Evolutionary conservation across 441 rosid genomes (phyloP), one percentile per base, ranked within the genome.

Genomic region (Theobroma grandiflorum): DNA sequence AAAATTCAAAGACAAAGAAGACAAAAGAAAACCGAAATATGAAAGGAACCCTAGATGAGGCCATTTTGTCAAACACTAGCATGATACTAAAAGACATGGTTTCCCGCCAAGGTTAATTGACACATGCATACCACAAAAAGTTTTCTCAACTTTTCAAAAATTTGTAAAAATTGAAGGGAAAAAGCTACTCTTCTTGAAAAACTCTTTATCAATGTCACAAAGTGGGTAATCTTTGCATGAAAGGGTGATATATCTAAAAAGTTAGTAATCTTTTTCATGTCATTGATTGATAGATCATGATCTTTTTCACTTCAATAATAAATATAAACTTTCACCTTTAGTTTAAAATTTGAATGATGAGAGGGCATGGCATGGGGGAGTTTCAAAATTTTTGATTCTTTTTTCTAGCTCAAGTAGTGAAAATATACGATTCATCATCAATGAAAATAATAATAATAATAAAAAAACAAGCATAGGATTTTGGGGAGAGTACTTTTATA

Each of bases 201-300:
- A 35, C 62, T 18, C 47, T 9, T 52, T 52, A 53, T 4, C 63
- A 11, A 18, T 18, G 76, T 53, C 63, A 18, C 64, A 37, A n/a
- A 42, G 70, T 61, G 66, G 68, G 82, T 43, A 59, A 73, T 43
- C 45, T 71, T 79, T 82, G 64, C 82, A 84, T 85, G 83, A 72
- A 84, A 63, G 37, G 78, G 78, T 58, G 80, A 70, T 70, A 53
- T 81, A 66, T 83, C 42, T 75, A 75, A 80, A 85, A 88, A 88
- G 89, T 75, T 43, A 14, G 62, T 79, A 40, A 78, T 83, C 86
- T 82, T 86, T 82, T 82, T 75, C 78, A 78, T 83, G 76, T 72
- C 77, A 80, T 82, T 84, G 88, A 90, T 88, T 87, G 91, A 84
- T 81, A 75, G 90, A 90, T 90, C 75, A 90, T 90, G 78, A 86